Percentiles rank a stretch among this genome's conserved stretches.
Conservation (phyloP, 1,139 yeast species). For the Sugiyamaella sp. region DNA sequence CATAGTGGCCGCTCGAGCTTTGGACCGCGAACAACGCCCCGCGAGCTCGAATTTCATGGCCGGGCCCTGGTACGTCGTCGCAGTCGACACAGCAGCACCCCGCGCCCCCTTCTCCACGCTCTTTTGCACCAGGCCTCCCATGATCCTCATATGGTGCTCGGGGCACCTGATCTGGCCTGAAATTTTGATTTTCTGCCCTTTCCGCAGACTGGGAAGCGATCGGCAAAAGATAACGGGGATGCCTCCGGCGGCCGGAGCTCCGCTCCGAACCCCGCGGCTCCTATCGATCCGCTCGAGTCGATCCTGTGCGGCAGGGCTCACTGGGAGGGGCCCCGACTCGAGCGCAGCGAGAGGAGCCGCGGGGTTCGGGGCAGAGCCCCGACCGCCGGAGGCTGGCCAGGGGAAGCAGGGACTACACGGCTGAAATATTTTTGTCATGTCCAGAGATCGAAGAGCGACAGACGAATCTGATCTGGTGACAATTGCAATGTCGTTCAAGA, state of each 20-base stretch:
- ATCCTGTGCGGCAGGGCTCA: not conserved
- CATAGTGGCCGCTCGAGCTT: conserved; percentile 50
- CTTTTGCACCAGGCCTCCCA: conserved; percentile 15
- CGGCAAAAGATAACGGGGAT: conserved; percentile 9
- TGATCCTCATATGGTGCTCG: conserved; percentile 18
- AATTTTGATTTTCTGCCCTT: conserved; percentile 3
- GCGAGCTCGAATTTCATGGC: conserved; percentile 47
- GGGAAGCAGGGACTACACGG: not conserved
- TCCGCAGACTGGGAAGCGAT: conserved; percentile 4
- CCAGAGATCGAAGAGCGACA: not conserved
- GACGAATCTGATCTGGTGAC: not conserved
- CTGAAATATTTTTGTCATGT: conserved; percentile 1
- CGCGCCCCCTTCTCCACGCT: conserved; percentile 11
- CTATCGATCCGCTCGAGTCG: not conserved
- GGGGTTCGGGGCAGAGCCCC: too few relatives aligned
- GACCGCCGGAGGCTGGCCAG: too few relatives aligned
- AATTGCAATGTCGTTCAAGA: conserved; percentile 32
- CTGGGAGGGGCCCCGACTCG: too few relatives aligned
- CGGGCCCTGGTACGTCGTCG: conserved; percentile 29
- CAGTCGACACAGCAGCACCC: conserved; percentile 2
- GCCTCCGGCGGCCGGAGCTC: conserved; percentile 1
- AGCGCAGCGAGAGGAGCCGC: too few relatives aligned
- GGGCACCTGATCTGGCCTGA: not conserved
- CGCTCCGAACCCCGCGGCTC: not conserved
- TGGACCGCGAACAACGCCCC: conserved; percentile 47